Evolutionary conservation across 192 early-diverging fungal species (phyloP).

Genomic region (Podila verticillata): DNA sequence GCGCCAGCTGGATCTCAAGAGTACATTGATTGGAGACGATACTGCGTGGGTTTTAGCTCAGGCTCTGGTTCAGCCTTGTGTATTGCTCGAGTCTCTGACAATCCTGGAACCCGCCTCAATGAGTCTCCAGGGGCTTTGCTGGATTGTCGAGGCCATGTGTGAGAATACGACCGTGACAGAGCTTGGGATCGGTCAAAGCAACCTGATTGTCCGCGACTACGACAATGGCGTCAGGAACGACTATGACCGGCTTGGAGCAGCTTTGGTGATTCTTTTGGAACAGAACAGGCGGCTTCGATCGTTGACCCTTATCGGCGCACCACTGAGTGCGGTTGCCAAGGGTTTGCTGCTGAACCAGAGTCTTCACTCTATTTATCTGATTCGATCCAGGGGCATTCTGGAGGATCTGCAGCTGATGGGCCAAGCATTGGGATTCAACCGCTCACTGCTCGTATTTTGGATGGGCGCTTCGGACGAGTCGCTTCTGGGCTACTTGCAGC

Average conservation of each 20-base stretch:
- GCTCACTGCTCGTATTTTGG: conserved; percentile 42
- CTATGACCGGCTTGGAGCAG: conserved; percentile 19
- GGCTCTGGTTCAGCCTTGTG: conserved; percentile 29
- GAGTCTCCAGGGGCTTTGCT: conserved; percentile 22
- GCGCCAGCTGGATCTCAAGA: conserved; percentile 45
- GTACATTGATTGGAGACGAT: conserved; percentile 27
- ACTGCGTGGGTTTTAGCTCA: conserved; percentile 38
- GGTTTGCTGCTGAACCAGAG: conserved; percentile 36
- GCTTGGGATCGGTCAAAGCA: conserved; percentile 34
- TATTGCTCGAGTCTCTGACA: conserved; percentile 21
- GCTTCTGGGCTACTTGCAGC: conserved; percentile 10
- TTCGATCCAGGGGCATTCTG: conserved; percentile 28
- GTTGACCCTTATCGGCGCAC: conserved; percentile 24
- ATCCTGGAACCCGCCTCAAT: conserved; percentile 23
- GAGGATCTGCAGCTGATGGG: conserved; percentile 46
- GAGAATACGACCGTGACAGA: conserved; percentile 37
- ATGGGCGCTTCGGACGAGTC: conserved; percentile 40
- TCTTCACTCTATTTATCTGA: conserved; percentile 37
- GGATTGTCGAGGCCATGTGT: conserved; percentile 36
- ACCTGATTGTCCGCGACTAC: background rate
- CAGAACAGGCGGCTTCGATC: conserved; percentile 26
- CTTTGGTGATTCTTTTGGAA: conserved; percentile 27
- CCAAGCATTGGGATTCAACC: conserved; percentile 28
- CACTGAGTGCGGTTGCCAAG: conserved; percentile 28
- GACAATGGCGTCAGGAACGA: background rate